phyloP scores from a whole-genome alignment of 371 early-diverging fungal genomes.

The Paraphysoderma sedebokerense region DNA sequence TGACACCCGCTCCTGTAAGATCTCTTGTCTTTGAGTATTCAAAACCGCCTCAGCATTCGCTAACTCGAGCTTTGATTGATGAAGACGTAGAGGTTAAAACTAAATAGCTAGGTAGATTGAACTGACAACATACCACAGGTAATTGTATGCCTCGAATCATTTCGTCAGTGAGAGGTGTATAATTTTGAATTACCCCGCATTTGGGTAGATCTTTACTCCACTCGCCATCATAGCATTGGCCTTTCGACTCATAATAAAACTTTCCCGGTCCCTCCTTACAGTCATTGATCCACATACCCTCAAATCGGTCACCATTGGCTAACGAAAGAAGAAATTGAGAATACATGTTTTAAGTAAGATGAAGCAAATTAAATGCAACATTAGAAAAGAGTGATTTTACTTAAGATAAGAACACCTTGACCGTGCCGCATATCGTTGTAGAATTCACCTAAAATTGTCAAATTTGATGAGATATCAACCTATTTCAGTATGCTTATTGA shows the following conservation, averaged over 20 bases:
- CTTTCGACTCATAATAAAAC: conserved; percentile 21
- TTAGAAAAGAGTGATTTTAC: conserved; percentile 10
- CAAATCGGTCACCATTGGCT: conserved; percentile 32
- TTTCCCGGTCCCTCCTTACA: conserved; percentile 33
- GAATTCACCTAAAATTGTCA: no score
- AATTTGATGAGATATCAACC: no score
- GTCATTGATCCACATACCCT: conserved; percentile 32
- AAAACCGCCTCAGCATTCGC: conserved; percentile 13
- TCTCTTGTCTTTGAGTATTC: conserved; percentile 7
- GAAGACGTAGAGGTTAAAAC: background rate
- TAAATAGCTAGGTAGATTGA: background rate
- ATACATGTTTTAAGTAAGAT: background rate
- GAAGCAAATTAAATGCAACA: background rate
- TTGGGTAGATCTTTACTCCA: conserved; percentile 28
- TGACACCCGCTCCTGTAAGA: conserved; percentile 14
- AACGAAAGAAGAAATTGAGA: background rate
- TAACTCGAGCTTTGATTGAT: conserved; percentile 10
- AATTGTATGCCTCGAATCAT: conserved; percentile 11
- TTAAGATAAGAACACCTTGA: conserved; percentile 22
- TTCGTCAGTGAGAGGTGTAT: conserved; percentile 17
- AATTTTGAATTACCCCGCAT: conserved; percentile 25
- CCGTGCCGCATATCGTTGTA: conserved; percentile 27
- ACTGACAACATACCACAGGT: conserved; percentile 10
- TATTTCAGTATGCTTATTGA: no score
- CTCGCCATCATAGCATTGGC: conserved; percentile 31